Evolutionary conservation across 2,329 filamentous ascomycete genomes (phyloP), one percentile per base, ranked within the genome.

Genomic region (Aspergillus hortae): DNA sequence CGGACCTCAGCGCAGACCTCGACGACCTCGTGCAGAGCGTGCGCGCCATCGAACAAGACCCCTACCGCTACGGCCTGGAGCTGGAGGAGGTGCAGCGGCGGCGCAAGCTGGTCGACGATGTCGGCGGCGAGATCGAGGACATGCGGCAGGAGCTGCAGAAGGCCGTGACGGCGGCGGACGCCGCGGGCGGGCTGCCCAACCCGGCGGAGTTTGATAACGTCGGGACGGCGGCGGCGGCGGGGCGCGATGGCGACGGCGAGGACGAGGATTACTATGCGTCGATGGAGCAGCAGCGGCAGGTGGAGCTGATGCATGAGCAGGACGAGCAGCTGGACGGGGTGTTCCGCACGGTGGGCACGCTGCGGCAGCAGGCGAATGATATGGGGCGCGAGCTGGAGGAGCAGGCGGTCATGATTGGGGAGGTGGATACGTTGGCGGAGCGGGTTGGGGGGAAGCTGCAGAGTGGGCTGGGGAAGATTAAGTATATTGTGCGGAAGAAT

Each of bases 381-480:
- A 99, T 99, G 92, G 92, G 94, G 1, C 80, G 92, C 52, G 94
- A 99, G 76, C 78, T 99, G 43, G 95, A 96, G 73, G 94, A 99
- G 75, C 94, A 99, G 78, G 82, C 81, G 19, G 89, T 91, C 70
- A 87, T 97, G 82, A 79, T 99, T 52, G 86, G 94, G 57, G 86
- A 89, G 48, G 88, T 95, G 38, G 92, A 97, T 72, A 82, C 80
- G 27, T 78, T 95, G 51, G 90, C 90, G 4, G 92, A 97, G 69
- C 81, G 92, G 32, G 91, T 99, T 1, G 89, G 90, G 12, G 89
- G 90, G 1, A 86, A 94, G 67, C 73, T 99, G 64, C 85, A 90
- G 74, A 90, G 81, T 51, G 94, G 94, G 17, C 84, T 97, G 77
- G 87, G 89, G 74, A 92, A 89, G 75, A 84, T 99, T 63, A 84